Base-by-base conservation (phyloP, 2,329 filamentous ascomycete species). In the Ustulina deusta region DNA sequence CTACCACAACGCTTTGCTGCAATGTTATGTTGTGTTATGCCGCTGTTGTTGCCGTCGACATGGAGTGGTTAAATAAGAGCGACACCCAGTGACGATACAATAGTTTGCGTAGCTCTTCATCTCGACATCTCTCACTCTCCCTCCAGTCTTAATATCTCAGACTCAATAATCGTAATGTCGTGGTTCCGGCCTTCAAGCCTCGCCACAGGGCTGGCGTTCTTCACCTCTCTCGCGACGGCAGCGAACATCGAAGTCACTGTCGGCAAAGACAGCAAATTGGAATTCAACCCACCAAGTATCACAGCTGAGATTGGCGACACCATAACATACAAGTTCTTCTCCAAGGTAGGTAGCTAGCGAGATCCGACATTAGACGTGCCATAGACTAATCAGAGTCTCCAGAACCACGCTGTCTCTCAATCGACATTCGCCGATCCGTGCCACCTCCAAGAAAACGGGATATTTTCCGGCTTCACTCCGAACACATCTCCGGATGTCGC, bases 401-500 rank as follows among this genome's bases (percentile, higher is more conserved):
- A 78, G 77, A 82, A 82, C 70, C 81, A 83, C 72, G 80, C 81
- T 0, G 78, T 83, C 2, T 78, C 76, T 2, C 77, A 82, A 66
- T 81, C 81, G 34, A 78, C 78, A 48, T 83, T 83, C 44, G 74
- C 75, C 25, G 76, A 76, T 57, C 81, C 81, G 3, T 83, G 81
- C 71, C 70, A 77, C 10, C 77, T 81, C 13, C 71, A 81, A 34
- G 71, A 70, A 0, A 71, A 71, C 27, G 79, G 77, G 7, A 80
- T 83, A 74, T 83, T 82, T 74, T 83, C 81, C 0, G 82, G 80
- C 44, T 82, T 81, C 66, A 78, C 80, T 34, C 79, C 80, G 0
- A 78, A 74, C 6, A 48, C 66, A 9, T 74, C 75, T 1, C 61
- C 75, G 3, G 78, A 80, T 38, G 72, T 71, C 0, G 76, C 74